phyloP scores from a whole-genome alignment of 768 basidiomycete genomes.

The Suillus brevipes region DNA sequence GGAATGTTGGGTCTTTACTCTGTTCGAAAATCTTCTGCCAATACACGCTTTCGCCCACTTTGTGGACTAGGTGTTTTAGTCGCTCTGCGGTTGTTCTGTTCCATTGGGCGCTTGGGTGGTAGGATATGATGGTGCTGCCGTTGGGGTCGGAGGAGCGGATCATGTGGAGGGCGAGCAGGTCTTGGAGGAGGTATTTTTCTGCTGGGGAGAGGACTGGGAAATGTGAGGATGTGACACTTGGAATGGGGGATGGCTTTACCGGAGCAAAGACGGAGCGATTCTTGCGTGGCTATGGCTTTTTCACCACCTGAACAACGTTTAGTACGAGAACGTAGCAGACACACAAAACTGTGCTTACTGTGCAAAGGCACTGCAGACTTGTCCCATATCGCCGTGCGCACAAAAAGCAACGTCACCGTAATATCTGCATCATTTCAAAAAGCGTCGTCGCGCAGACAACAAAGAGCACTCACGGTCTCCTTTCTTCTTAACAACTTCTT shows the following conservation, averaged over 20 bases:
- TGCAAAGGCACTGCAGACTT: slow-evolving; percentile 17
- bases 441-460: no score
- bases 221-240: no score
- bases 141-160: slow-evolving; percentile 27
- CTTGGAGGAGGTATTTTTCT: slow-evolving; percentile 30
- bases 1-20: slow-evolving; percentile 35
- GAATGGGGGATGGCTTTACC: slow-evolving; percentile 3
- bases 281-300: slow-evolving; percentile 14
- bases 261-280: slow-evolving; percentile 15
- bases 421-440: slow-evolving; percentile 36
- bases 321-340: background rate
- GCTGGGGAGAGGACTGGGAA: slow-evolving; percentile 11
- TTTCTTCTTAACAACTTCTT: slow-evolving; percentile 35
- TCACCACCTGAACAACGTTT: slow-evolving; percentile 16
- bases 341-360: slow-evolving; percentile 13
- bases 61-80: slow-evolving; percentile 30
- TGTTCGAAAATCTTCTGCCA: slow-evolving; percentile 34
- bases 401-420: slow-evolving; percentile 48
- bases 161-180: slow-evolving; percentile 42
- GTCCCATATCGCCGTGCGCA: slow-evolving; percentile 38
- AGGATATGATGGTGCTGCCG: slow-evolving; percentile 36
- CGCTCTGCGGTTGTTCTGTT: slow-evolving; percentile 29
- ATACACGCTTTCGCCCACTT: slow-evolving; percentile 37
- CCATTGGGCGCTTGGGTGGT: slow-evolving; percentile 29
- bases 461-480: slow-evolving; percentile 55